Conservation (phyloP, 148 eudicot genomes). For the Camellia lanceoleosa region DNA sequence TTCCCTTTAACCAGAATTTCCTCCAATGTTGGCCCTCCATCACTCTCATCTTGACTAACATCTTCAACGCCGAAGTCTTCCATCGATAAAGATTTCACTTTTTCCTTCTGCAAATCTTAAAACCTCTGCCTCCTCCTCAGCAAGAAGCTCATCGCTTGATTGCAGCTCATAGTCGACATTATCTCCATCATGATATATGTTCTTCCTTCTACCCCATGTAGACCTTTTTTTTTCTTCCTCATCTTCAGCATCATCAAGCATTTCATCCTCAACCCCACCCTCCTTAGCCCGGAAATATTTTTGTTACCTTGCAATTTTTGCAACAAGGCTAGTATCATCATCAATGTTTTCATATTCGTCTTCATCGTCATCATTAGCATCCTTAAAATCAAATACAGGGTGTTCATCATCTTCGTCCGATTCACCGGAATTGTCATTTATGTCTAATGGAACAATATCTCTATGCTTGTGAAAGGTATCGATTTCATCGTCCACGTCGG, state of each 20-base stretch:
- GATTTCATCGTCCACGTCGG: slow-evolving; percentile 82
- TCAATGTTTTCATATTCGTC: slow-evolving; percentile 47
- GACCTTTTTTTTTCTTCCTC: slow-evolving; percentile 39
- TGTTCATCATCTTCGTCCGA: slow-evolving; percentile 74
- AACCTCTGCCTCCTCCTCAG: slow-evolving; percentile 75
- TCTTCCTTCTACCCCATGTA: slow-evolving; percentile 52
- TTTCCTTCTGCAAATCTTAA: slow-evolving; percentile 54
- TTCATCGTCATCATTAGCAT: slow-evolving; percentile 43
- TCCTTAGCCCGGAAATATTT: slow-evolving; percentile 50
- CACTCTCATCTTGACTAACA: slow-evolving; percentile 51
- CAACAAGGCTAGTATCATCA: slow-evolving; percentile 55
- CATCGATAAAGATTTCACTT: slow-evolving; percentile 42
- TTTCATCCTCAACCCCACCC: slow-evolving; percentile 74
- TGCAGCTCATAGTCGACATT: slow-evolving; percentile 57
- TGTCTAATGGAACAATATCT: slow-evolving; percentile 74
- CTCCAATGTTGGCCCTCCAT: slow-evolving; percentile 78
- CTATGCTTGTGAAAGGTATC: slow-evolving; percentile 95
- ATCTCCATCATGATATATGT: slow-evolving; percentile 37
- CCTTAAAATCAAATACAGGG: slow-evolving; percentile 69
- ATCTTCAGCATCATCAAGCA: slow-evolving; percentile 62
- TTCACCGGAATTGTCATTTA: slow-evolving; percentile 50
- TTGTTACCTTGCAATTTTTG: slow-evolving; percentile 55
- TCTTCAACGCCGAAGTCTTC: slow-evolving; percentile 70
- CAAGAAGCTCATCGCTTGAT: slow-evolving; percentile 62
- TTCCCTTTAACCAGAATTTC: slow-evolving; percentile 57